Evolutionary conservation across 371 early-diverging fungal genomes (phyloP), one percentile per base, ranked within the genome.

Genomic region (Apophysomyces trapeziformis): DNA sequence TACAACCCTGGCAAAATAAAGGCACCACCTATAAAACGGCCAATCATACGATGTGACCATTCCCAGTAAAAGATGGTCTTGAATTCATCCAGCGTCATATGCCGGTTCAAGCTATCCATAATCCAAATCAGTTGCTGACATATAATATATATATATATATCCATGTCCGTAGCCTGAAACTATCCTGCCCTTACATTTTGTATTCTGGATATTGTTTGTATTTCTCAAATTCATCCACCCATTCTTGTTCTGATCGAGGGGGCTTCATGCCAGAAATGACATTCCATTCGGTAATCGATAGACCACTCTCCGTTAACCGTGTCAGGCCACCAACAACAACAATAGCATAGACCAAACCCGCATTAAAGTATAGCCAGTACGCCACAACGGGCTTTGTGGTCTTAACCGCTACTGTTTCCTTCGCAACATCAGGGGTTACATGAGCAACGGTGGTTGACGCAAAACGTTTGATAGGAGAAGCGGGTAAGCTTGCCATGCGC

Each of bases 161-260:
- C 3, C 32, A 26, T 2, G 3, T 26, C 32, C 32, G 3, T 26
- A 26, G 32, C 32, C 32, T 26, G 32, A 26, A 26, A 26, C 3
- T 2, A 26, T 26, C 32, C 32, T 26, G 32, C 32, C 47, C 88
- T 72, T 87, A 92, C 91, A 94, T 77, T 79, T 95, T 93, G 76
- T 95, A 98, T 77, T 98, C 98, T 38, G 99, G 99, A 69, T 89
- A 96, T 77, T 93, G 92, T 75, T 97, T 95, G 87, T 99, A 99
- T 82, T 98, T 98, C 69, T 91, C 91, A 84, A 97, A 98, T 79
- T 98, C 96, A 47, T 82, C 88, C 45, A 87, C 80, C 99, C 99
- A 99, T 64, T 95, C 96, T 38, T 80, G 76, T 61, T 93, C 86
- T 35, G 89, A 90, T 11, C 89, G 75, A n/a, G 99, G 99, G 39